These are phyloP conservation scores for Sporisorium exsertum DNA, from an alignment of 1,284 basidiomycete species.

Conservation along the genomic window DNA sequence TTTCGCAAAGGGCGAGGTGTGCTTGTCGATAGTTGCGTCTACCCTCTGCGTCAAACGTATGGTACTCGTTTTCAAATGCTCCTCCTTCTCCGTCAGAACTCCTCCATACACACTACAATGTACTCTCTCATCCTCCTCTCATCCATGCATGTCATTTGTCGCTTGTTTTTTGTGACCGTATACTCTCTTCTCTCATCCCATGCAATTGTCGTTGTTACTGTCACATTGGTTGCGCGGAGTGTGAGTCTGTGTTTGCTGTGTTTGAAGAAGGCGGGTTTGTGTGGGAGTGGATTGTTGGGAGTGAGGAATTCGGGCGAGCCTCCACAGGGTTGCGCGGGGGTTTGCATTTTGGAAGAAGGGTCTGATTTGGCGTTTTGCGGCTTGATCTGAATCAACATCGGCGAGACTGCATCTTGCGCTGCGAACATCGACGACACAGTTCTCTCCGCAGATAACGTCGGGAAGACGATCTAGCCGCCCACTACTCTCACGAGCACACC, in stretches of 20 bases:
- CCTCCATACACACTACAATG: conserved; percentile 6
- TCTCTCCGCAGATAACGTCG: no score
- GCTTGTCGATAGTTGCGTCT: neutral
- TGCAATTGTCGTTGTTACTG: neutral
- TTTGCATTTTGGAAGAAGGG: neutral
- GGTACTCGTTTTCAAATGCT: neutral
- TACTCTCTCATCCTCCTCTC: neutral
- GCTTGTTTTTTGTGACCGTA: neutral
- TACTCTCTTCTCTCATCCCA: neutral
- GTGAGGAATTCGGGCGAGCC: neutral
- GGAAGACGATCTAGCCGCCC: no score
- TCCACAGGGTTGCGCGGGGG: neutral
- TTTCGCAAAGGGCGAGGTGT: neutral
- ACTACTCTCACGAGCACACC: no score
- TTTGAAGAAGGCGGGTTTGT: neutral
- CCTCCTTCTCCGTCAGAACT: neutral
- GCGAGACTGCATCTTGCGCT: neutral
- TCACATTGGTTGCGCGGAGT: neutral
- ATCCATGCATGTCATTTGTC: conserved; percentile 16
- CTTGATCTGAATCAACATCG: neutral
- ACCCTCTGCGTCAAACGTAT: neutral
- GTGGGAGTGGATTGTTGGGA: neutral
- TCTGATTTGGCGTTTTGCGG: neutral
- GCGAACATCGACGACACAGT: neutral
- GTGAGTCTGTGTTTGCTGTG: neutral